A percentile compares a stretch with the other conserved stretches of the same genome.
Conservation (phyloP, 208 protist species). For the Novymonas esmeraldas region DNA sequence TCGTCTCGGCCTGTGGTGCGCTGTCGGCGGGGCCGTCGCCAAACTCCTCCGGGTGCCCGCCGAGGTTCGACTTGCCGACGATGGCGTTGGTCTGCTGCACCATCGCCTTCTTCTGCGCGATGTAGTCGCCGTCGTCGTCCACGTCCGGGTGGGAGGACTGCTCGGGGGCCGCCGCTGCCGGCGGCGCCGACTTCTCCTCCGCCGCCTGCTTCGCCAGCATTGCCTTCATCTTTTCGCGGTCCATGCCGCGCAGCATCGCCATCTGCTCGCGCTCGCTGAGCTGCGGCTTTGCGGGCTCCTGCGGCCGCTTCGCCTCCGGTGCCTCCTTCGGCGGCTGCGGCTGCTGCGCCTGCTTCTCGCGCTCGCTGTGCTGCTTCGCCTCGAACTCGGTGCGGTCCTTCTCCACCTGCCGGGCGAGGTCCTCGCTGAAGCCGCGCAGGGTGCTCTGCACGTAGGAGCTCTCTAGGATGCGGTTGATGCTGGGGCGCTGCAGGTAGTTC, state of each 20-base stretch:
- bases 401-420: conserved; percentile 86
- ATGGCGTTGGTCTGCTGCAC: conserved; percentile 76
- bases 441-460: conserved; percentile 84
- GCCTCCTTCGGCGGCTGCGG: not conserved
- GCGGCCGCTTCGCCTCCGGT: conserved; percentile 7
- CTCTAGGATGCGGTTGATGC: conserved; percentile 90
- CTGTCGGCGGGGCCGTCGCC: conserved; percentile 66
- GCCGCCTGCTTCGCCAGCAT: conserved; percentile 78
- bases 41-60: conserved; percentile 87
- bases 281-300: conserved; percentile 44
- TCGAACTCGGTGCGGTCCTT: conserved; percentile 84
- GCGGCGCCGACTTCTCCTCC: conserved; percentile 23
- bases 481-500: conserved; percentile 80
- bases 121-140: conserved; percentile 87
- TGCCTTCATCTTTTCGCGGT: conserved; percentile 80
- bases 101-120: conserved; percentile 85
- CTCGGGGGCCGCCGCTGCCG: conserved; percentile 18
- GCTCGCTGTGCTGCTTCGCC: conserved; percentile 38
- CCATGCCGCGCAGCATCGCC: conserved; percentile 90
- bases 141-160: conserved; percentile 55
- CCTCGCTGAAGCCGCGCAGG: conserved; percentile 77
- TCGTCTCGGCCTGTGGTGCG: conserved; percentile 65
- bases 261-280: conserved; percentile 87
- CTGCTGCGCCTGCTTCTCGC: conserved; percentile 14
- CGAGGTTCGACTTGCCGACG: conserved; percentile 73